Conservation (phyloP, 208 protist species). For the Leishmania gerbilli region DNA sequence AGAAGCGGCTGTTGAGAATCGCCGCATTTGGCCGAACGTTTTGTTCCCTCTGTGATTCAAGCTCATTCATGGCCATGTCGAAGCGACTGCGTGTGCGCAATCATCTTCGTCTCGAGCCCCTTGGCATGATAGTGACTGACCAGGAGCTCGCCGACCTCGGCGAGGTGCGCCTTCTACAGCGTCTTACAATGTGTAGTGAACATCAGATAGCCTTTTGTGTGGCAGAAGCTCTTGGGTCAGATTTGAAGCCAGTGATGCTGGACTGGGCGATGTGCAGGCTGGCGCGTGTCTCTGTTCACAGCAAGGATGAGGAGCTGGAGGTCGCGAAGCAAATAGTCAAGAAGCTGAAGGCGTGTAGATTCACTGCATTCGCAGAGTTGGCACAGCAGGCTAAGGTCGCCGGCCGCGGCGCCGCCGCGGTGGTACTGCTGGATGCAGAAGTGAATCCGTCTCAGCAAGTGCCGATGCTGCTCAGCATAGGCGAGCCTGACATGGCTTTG, state of each 20-base stretch:
- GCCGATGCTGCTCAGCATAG: conserved; percentile 69
- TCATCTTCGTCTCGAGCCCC: conserved; percentile 50
- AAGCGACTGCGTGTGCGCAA: conserved; percentile 91
- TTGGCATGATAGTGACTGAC: conserved; percentile 91
- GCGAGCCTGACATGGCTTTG: conserved; percentile 66
- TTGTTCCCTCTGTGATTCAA: conserved; percentile 74
- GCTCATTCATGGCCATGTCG: conserved; percentile 82
- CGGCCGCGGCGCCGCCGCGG: conserved; percentile 50
- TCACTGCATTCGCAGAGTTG: conserved; percentile 59
- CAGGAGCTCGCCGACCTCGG: conserved; percentile 73
- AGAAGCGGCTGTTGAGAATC: conserved; percentile 89
- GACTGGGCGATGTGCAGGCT: conserved; percentile 95
- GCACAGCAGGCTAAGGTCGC: conserved; percentile 49
- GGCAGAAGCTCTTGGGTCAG: conserved; percentile 58
- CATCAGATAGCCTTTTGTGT: conserved; percentile 91
- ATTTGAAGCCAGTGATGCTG: conserved; percentile 78
- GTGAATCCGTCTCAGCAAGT: conserved; percentile 49
- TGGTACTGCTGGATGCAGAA: conserved; percentile 66
- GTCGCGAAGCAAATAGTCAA: conserved; percentile 46
- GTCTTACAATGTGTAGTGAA: conserved; percentile 76
- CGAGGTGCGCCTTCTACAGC: conserved; percentile 66
- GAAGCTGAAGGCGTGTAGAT: conserved; percentile 49
- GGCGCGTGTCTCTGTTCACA: conserved; percentile 9
- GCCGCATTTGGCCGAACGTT: conserved; percentile 95
- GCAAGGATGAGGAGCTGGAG: conserved; percentile 33